Evolutionary conservation across 345 rosid species (phyloP), one percentile per base, ranked within the genome.

Genomic region (Euphorbia lathyris): DNA sequence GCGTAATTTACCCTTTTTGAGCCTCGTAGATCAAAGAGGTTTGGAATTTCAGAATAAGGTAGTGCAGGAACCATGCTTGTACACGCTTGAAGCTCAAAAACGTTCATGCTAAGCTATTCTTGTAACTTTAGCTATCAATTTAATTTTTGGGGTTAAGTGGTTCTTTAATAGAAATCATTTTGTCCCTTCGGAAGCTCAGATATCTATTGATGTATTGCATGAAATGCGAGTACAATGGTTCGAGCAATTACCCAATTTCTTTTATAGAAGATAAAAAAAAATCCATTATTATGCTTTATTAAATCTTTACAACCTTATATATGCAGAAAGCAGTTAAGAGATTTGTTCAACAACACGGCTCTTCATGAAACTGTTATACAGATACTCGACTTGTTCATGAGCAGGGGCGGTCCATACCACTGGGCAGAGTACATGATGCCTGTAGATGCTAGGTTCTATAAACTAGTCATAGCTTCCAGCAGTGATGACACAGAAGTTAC

Each of bases 371-470:
- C 88, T 26, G 56, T 90, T 67, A 73, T 82, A 73, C 91, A 83
- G 81, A 88, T 92, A 76, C 80, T 92, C 9, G 81, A 95, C 78
- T 78, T 69, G 70, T 87, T 95, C 84, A 87, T 89, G 93, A 86
- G 91, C 84, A 76, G 40, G 45, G 91, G 85, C 77, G 84, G 87
- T 69, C 85, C 97, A 47, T 80, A 79, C 77, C 90, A 82, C 76
- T 95, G 99, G 98, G 82, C 85, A 81, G 86, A 83, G 71, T 87
- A 86, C 75, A 56, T 92, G 79, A 90, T 92, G 92, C 89, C 90
- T 27, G 85, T 68, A 69, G 90, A 92, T 50, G 27, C 82, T 47
- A 84, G 73, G 72, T 68, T 80, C 50, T 32, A 42, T 70, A 72
- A 73, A 52, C 68, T 61, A 68, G 74, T 77, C 13, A 25, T 58